phyloP scores from a whole-genome alignment of 768 basidiomycete species.

The Russula sp. region DNA sequence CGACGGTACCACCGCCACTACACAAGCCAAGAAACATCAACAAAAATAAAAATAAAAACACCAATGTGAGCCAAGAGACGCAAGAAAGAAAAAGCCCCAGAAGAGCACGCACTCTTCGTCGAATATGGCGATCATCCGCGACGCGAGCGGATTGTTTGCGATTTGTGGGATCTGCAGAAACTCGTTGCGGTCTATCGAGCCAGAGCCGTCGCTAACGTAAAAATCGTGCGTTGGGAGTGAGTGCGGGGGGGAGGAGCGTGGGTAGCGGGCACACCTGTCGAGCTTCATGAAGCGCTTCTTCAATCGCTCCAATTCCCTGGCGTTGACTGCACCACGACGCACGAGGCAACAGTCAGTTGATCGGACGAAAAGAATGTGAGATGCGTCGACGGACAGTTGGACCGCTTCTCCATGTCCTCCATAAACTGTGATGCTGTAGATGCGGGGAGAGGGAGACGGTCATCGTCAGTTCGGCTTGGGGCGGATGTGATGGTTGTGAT shows the following conservation, averaged over 20 bases:
- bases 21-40: background rate
- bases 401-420: conserved; percentile 95
- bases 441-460: background rate
- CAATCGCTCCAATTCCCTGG: conserved; percentile 85
- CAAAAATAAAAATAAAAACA: background rate
- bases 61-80: too few species aligned
- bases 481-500: background rate
- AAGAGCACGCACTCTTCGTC: conserved; percentile 86
- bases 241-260: background rate
- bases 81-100: too few species aligned
- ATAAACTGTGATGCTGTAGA: conserved; percentile 82
- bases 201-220: conserved; percentile 76
- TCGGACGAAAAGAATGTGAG: background rate
- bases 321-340: conserved; percentile 62
- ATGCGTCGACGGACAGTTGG: conserved; percentile 74
- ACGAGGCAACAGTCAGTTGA: background rate
- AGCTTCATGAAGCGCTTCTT: conserved; percentile 99
- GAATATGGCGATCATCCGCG: conserved; percentile 98
- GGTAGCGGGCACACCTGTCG: conserved; percentile 56
- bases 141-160: conserved; percentile 93
- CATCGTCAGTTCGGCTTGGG: background rate
- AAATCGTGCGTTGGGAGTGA: background rate
- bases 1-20: conserved; percentile 96
- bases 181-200: conserved; percentile 97
- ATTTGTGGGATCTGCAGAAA: conserved; percentile 99